Conservation (phyloP, 371 early-diverging fungal species). For the Mortierella sp. region DNA sequence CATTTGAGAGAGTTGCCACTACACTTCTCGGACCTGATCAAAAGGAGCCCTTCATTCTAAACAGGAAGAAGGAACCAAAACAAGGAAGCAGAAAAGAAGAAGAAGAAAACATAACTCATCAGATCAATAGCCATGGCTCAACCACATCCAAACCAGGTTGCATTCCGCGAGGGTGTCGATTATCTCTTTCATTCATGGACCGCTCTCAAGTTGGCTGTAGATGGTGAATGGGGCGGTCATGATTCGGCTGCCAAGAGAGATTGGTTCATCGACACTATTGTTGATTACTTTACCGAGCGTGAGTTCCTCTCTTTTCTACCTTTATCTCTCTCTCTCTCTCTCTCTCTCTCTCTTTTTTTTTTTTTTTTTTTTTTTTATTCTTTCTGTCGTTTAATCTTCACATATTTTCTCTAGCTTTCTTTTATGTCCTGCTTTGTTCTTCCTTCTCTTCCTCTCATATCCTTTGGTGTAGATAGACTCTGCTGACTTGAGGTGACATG, state of each 20-base stretch:
- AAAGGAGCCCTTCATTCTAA: neutral
- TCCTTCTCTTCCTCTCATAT: too few species aligned
- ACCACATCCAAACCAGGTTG: constrained; percentile 68
- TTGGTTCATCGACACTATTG: constrained; percentile 77
- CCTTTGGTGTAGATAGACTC: too few species aligned
- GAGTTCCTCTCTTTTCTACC: constrained; percentile 44
- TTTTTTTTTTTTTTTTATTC: neutral
- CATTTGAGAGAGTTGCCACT: too few species aligned
- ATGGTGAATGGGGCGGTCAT: constrained; percentile 84
- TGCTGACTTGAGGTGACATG: too few species aligned
- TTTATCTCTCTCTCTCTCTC: neutral
- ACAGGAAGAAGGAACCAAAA: too few species aligned
- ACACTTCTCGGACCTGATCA: neutral
- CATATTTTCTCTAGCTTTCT: constrained; percentile 1
- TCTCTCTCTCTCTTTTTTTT: neutral
- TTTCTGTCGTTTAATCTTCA: neutral
- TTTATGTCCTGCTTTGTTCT: too few species aligned
- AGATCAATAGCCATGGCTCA: constrained; percentile 20
- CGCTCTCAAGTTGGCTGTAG: constrained; percentile 80
- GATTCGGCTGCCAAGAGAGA: constrained; percentile 79
- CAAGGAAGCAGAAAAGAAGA: too few species aligned
- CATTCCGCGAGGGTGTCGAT: constrained; percentile 68
- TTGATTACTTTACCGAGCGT: constrained; percentile 76
- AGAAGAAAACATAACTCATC: neutral
- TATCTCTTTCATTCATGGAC: constrained; percentile 76